Evolutionary conservation across 768 basidiomycete species (phyloP), one percentile per base, ranked within the genome.

Genomic region (Russula earlei): DNA sequence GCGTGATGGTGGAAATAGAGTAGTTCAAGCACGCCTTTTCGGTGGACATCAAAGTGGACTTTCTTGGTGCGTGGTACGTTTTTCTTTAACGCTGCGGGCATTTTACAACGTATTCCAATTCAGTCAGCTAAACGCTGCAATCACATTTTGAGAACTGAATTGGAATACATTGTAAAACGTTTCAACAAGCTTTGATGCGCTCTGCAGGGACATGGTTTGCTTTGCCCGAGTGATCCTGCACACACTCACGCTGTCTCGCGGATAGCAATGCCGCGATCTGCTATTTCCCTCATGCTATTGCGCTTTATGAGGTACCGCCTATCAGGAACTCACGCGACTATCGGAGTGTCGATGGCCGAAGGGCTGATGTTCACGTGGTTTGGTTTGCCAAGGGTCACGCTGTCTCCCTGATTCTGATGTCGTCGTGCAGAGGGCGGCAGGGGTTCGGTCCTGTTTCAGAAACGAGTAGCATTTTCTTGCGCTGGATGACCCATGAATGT

Each of bases 61-160:
- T 88, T 59, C 69, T 89, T 6, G 87, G 85, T 10, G 84, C 87
- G 5, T 88, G 84, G 86, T 85, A 24, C n/a, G 29, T n/a, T 17
- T 19, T 19, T 19, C 9, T 17, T 31, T 38, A 17, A 41, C 12
- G 17, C 1, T 38, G 0, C 36, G 8, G 24, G 15, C 10, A 9
- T 7, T n/a, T n/a, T n/a, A n/a, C n/a, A n/a, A n/a, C n/a, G n/a
- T n/a, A n/a, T n/a, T n/a, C n/a, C n/a, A n/a, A n/a, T n/a, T n/a
- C n/a, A n/a, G n/a, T n/a, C n/a, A n/a, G n/a, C n/a, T n/a, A n/a
- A n/a, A n/a, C n/a, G n/a, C n/a, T n/a, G n/a, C n/a, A n/a, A n/a
- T n/a, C n/a, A n/a, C n/a, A n/a, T n/a, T n/a, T n/a, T n/a, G n/a
- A n/a, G n/a, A n/a, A n/a, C n/a, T n/a, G n/a, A n/a, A n/a, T n/a